Evolutionary conservation across 148 eudicot species (phyloP), one percentile per base, ranked within the genome.

Genomic region (Camellia japonica): DNA sequence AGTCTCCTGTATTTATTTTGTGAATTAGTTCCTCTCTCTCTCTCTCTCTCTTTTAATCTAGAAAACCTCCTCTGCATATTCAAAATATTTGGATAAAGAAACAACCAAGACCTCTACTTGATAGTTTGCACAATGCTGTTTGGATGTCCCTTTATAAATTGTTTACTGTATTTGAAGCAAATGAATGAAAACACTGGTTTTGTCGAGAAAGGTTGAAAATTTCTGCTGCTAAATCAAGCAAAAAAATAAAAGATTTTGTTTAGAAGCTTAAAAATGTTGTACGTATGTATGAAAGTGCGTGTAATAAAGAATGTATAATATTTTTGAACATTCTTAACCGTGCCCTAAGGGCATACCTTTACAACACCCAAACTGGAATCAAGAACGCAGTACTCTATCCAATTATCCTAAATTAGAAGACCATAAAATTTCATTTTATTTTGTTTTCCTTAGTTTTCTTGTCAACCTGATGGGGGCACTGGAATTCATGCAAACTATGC

Each of bases 361-460:
- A 30, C 30, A 20, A 63, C 41, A 19, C 11, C 13, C 20, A 16
- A 20, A 63, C 51, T 49, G 52, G 52, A 10, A 19, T 20, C 12
- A 63, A 3, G 18, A 1, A 6, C 23, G 23, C 12, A 63, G 23
- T 63, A 20, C 18, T 7, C 9, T 20, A 10, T 11, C 41, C 41
- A 63, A 63, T 63, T 6, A 20, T 63, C 23, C 68, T 46, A 5
- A 46, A 46, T 23, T 41, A 12, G 4, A 15, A 13, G 46, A 74
- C 38, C 14, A 41, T 38, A 19, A 16, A 56, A 74, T 15, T 43
- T 23, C 42, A 23, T 20, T 76, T 47, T 69, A 3, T 5, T 54
- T 55, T 76, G 49, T 43, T 44, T 55, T 63, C 66, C 51, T 18
- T 73, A 42, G 41, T 68, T 74, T 72, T 18, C 54, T 38, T 63